These are phyloP conservation scores for Athelia sp. DNA, from an alignment of 1,284 basidiomycete species.

Conservation along the genomic window DNA sequence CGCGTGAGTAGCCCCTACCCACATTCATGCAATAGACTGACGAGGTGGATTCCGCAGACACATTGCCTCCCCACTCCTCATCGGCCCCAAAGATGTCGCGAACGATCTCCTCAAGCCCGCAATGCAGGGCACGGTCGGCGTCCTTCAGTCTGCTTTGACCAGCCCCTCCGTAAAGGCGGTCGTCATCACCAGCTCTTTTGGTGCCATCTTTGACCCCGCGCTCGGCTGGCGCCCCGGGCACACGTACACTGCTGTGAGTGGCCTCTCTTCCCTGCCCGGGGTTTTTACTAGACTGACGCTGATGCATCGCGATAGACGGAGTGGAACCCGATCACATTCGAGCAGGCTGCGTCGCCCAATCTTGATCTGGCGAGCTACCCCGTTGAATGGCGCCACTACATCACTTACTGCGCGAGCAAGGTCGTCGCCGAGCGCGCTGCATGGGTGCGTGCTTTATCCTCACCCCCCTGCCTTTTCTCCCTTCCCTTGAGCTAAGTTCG, in stretches of 20 bases:
- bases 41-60: neutral
- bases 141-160: neutral
- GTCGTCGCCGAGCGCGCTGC: neutral
- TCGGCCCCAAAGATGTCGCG: neutral
- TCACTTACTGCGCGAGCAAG: neutral
- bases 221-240: neutral
- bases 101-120: neutral
- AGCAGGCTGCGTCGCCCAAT: neutral
- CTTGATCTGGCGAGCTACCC: neutral
- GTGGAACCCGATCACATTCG: neutral
- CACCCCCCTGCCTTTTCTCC: too few species aligned
- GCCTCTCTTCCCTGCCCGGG: neutral
- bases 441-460: neutral
- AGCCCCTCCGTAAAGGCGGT: neutral
- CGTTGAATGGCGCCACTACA: neutral
- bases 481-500: neutral
- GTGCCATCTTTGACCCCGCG: neutral
- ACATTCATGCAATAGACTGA: too few species aligned
- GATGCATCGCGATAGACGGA: neutral
- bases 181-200: slow-evolving; percentile 2
- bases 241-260: neutral
- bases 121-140: neutral
- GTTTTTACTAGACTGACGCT: too few species aligned
- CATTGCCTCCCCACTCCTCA: neutral
- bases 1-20: neutral